Evolutionary conservation across 768 basidiomycete species (phyloP).

Genomic region (Xanthoconium purpureum): DNA sequence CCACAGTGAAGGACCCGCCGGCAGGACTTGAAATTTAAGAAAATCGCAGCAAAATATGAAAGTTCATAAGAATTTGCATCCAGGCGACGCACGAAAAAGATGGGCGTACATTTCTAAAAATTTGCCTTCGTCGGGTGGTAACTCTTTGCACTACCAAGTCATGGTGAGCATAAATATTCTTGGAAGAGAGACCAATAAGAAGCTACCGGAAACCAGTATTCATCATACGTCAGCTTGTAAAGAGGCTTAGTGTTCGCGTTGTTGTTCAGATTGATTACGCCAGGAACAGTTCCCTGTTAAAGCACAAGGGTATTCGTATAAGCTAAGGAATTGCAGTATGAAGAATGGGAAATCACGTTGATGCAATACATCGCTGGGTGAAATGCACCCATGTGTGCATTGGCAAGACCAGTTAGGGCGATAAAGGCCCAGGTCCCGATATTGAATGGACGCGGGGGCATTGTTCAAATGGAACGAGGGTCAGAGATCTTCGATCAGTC

Average conservation of each 20-base stretch:
- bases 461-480: neutral
- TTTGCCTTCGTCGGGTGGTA: neutral
- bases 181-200: too few relatives aligned
- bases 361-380: neutral
- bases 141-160: neutral
- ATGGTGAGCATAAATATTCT: neutral
- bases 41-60: neutral
- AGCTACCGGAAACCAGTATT: too few relatives aligned
- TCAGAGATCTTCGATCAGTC: neutral
- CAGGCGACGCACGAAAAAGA: neutral
- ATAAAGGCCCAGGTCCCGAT: constrained; percentile 5
- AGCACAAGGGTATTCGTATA: neutral
- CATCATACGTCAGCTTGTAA: neutral
- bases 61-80: neutral
- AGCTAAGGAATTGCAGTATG: neutral
- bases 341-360: constrained; percentile 5
- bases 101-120: constrained; percentile 13
- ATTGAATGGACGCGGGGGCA: neutral
- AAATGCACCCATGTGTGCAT: constrained; percentile 1
- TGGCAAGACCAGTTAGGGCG: constrained; percentile 8
- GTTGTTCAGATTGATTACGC: neutral
- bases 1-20: neutral
- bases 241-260: neutral
- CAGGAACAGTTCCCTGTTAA: neutral
- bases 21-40: neutral